These are phyloP conservation scores for Rhodotorula taiwanensis DNA, from an alignment of 768 basidiomycete species.

Conservation along the genomic window DNA sequence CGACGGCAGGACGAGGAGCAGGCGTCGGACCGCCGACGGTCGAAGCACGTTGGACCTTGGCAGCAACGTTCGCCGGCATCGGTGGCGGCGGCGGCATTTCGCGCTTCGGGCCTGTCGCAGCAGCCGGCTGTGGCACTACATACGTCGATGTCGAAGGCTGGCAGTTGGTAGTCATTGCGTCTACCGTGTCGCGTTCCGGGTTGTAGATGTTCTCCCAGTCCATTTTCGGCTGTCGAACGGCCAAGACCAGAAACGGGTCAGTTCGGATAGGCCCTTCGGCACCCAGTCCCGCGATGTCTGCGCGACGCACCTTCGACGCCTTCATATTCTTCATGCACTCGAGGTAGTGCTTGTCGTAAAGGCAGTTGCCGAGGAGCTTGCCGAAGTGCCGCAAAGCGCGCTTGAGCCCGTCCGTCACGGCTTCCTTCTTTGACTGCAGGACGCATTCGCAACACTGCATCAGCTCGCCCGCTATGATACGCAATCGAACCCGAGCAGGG, in stretches of 20 bases:
- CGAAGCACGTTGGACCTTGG: slow-evolving; percentile 1
- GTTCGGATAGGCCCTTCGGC: too few species aligned
- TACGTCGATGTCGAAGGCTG: too few species aligned
- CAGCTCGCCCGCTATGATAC: too few species aligned
- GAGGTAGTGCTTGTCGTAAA: slow-evolving; percentile 90
- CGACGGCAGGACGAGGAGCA: neutral
- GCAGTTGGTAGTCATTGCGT: too few species aligned
- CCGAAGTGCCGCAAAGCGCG: slow-evolving; percentile 86
- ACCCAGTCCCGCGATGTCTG: too few species aligned
- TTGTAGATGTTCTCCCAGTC: slow-evolving; percentile 35
- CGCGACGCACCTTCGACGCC: slow-evolving; percentile 56
- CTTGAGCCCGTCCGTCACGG: slow-evolving; percentile 90
- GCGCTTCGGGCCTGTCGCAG: too few species aligned
- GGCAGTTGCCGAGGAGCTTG: slow-evolving; percentile 86
- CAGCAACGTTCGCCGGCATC: too few species aligned
- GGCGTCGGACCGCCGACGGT: neutral
- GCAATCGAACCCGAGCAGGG: neutral
- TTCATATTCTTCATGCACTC: slow-evolving; percentile 82
- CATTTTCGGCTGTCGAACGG: slow-evolving; percentile 35
- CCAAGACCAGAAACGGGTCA: too few species aligned
- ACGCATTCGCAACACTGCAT: neutral
- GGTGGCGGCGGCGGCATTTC: too few species aligned
- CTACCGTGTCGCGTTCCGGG: slow-evolving; percentile 10
- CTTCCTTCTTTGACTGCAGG: slow-evolving; percentile 90
- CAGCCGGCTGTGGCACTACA: too few species aligned